Evolutionary conservation across 2,329 filamentous ascomycete genomes (phyloP).

Genomic region (Aspergillus versicolor): DNA sequence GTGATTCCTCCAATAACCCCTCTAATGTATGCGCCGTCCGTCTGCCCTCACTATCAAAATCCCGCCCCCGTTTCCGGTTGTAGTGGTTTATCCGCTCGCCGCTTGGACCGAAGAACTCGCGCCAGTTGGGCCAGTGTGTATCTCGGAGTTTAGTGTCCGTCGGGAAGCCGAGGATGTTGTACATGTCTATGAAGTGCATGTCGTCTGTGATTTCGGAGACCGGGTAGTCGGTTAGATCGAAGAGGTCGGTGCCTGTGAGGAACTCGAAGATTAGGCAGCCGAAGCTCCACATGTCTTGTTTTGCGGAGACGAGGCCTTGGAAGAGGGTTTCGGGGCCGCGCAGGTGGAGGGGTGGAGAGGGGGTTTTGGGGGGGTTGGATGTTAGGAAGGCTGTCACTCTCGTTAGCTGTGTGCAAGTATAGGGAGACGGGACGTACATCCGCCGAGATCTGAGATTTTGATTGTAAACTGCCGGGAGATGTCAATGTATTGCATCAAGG

Average conservation of each 20-base stretch:
- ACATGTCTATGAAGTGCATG: conserved; percentile 8
- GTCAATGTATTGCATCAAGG: not conserved
- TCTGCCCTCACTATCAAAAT: not conserved
- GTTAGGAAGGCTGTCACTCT: conserved; percentile 4
- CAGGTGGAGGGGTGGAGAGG: not conserved
- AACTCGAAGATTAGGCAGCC: conserved; percentile 7
- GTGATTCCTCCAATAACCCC: not conserved
- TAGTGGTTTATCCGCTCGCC: not conserved
- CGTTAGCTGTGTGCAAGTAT: too few relatives aligned
- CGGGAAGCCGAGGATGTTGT: conserved; percentile 2
- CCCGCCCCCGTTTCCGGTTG: not conserved
- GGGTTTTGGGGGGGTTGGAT: not conserved
- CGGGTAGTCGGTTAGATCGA: conserved; percentile 1
- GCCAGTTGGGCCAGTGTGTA: conserved; percentile 1
- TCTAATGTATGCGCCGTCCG: not conserved
- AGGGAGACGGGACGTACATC: not conserved
- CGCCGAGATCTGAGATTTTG: not conserved
- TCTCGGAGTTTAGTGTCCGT: not conserved
- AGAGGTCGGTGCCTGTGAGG: not conserved
- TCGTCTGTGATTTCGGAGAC: not conserved
- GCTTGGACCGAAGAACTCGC: not conserved
- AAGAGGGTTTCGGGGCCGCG: conserved; percentile 7
- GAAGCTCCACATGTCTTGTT: conserved; percentile 11
- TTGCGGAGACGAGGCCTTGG: not conserved
- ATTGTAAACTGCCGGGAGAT: not conserved